A percentile compares a stretch with the other conserved stretches of the same genome.
Evolutionary conservation across 2,329 filamentous ascomycete genomes (phyloP).

Genomic region (Pseudogymnoascus sp.): DNA sequence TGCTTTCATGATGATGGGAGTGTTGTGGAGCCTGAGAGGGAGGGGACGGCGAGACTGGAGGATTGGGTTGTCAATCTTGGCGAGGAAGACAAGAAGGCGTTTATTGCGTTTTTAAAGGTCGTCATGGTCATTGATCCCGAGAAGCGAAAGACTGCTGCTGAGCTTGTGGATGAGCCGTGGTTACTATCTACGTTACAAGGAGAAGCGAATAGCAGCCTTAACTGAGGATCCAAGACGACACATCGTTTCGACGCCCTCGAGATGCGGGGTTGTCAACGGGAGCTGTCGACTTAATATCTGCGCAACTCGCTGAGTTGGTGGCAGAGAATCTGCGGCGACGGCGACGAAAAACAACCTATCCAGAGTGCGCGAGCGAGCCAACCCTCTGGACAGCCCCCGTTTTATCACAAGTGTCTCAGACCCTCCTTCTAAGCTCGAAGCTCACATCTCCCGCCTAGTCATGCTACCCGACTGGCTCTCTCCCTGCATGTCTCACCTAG

Average conservation of each 20-base stretch:
- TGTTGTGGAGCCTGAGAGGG: neutral
- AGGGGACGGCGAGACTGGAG: neutral
- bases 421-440: neutral
- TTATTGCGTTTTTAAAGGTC: slow-evolving; percentile 8
- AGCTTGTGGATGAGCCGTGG: neutral
- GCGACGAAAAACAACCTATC: too few relatives aligned
- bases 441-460: neutral
- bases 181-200: neutral
- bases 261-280: too few relatives aligned
- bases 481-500: neutral
- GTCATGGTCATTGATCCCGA: slow-evolving; percentile 12
- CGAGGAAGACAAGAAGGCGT: slow-evolving; percentile 2
- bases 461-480: neutral
- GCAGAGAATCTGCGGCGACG: too few relatives aligned
- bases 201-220: too few relatives aligned
- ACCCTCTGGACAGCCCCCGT: neutral
- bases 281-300: too few relatives aligned
- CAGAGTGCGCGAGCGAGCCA: neutral
- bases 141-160: slow-evolving; percentile 4
- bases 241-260: too few relatives aligned
- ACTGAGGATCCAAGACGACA: too few relatives aligned
- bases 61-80: neutral
- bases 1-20: slow-evolving; percentile 10
- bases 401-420: neutral
- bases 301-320: too few relatives aligned